Evolutionary conservation across 2,329 filamentous ascomycete genomes (phyloP).

Genomic region (Apiospora saccharicola): DNA sequence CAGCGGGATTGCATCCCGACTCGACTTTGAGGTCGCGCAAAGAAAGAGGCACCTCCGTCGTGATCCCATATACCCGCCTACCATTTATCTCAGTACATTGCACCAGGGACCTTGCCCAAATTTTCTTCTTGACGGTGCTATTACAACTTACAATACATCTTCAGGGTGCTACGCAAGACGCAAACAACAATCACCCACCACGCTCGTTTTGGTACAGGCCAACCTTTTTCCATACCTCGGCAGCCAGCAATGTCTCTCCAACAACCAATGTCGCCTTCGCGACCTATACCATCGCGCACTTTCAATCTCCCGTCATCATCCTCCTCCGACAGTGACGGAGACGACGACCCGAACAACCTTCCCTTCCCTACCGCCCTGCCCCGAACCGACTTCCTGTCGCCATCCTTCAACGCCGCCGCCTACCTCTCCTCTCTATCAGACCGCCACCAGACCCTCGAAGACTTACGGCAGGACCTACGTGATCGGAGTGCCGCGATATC

Average conservation of each 20-base stretch:
- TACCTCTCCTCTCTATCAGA: constrained; percentile 85
- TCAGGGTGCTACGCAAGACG: not conserved
- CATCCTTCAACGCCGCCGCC: constrained; percentile 77
- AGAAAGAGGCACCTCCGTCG: not conserved
- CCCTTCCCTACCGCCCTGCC: constrained; percentile 89
- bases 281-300: constrained; percentile 42
- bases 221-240: not conserved
- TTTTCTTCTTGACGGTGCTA: no score
- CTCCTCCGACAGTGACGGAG: constrained; percentile 40
- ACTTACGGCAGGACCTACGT: constrained; percentile 85
- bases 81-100: not conserved
- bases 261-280: constrained; percentile 39
- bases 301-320: constrained; percentile 53
- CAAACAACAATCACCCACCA: not conserved
- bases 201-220: not conserved
- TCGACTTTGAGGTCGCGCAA: not conserved
- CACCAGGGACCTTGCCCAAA: not conserved
- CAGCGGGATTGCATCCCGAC: not conserved
- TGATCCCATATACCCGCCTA: not conserved
- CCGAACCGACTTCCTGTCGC: constrained; percentile 80
- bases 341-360: constrained; percentile 72
- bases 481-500: constrained; percentile 81
- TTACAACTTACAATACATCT: not conserved
- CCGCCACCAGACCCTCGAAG: constrained; percentile 94
- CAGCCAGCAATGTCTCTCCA: constrained; percentile 35